Conservation (phyloP, 1,284 basidiomycete species). For the Ganoderma resinaceum region DNA sequence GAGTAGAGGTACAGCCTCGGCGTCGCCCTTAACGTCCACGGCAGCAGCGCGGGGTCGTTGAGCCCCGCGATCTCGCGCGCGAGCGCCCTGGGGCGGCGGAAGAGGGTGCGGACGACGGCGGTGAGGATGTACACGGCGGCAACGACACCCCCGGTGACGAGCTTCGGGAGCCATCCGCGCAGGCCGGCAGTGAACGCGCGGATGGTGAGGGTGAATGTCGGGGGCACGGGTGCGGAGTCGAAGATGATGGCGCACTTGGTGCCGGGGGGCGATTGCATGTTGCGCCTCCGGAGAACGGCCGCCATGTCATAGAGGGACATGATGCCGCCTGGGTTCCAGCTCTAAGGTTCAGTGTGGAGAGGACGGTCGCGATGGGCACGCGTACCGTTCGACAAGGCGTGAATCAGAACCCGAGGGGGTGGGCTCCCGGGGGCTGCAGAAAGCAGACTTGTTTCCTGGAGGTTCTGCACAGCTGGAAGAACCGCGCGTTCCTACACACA, state of each 20-base stretch:
- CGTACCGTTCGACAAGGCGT: conserved; percentile 24
- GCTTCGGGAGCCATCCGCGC: conserved; percentile 40
- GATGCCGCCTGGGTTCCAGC: conserved; percentile 10
- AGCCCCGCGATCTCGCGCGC: conserved; percentile 41
- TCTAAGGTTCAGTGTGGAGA: neutral
- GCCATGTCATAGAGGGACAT: conserved; percentile 17
- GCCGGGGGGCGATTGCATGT: conserved; percentile 5
- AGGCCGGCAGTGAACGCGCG: conserved; percentile 51
- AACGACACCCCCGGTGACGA: conserved; percentile 35
- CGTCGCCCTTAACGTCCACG: conserved; percentile 51
- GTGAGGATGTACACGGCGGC: conserved; percentile 33
- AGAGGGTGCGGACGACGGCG: conserved; percentile 24
- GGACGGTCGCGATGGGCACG: neutral
- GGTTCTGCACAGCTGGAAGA: conserved; percentile 4
- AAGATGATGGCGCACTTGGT: conserved; percentile 21
- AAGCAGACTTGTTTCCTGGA: conserved; percentile 1
- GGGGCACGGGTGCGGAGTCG: conserved; percentile 19
- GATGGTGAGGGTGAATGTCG: conserved; percentile 20
- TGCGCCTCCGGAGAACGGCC: neutral
- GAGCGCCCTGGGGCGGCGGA: conserved; percentile 26
- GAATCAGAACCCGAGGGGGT: conserved; percentile 18
- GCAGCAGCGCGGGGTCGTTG: conserved; percentile 46
- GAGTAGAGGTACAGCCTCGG: conserved; percentile 58
- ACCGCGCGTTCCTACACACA: conserved; percentile 7
- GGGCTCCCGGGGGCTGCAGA: neutral